Evolutionary conservation across 2,329 filamentous ascomycete genomes (phyloP).

Genomic region (Tolypocladium sp.): DNA sequence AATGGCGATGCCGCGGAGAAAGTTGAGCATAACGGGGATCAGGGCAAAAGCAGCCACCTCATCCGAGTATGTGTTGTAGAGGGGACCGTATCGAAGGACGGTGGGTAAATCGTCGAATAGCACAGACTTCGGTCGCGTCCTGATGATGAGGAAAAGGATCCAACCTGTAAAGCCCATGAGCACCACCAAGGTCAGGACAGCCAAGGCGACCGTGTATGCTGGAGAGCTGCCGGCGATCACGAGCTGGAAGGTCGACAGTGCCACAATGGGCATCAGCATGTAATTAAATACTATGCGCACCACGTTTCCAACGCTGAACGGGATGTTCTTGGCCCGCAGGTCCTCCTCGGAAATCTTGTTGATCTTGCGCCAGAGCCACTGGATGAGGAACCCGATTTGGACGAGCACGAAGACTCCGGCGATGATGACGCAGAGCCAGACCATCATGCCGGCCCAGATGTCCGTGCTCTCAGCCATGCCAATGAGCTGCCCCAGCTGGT

Average conservation of each 20-base stretch:
- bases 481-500: conserved; percentile 69
- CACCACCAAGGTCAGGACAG: conserved; percentile 63
- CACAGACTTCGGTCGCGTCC: conserved; percentile 72
- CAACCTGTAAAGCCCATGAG: conserved; percentile 68
- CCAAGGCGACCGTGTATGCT: conserved; percentile 62
- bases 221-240: conserved; percentile 64
- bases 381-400: conserved; percentile 66
- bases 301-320: conserved; percentile 71
- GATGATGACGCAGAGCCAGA: conserved; percentile 79
- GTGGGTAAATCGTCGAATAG: conserved; percentile 91
- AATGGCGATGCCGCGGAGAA: conserved; percentile 81
- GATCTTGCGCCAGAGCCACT: conserved; percentile 67
- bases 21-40: conserved; percentile 74
- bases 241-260: conserved; percentile 85
- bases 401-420: conserved; percentile 56
- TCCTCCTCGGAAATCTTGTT: conserved; percentile 74
- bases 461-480: conserved; percentile 70
- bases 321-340: conserved; percentile 80
- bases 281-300: conserved; percentile 88
- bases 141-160: conserved; percentile 72
- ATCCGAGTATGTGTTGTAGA: conserved; percentile 97
- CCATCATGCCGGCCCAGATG: conserved; percentile 88
- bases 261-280: conserved; percentile 78
- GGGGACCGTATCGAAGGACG: conserved; percentile 77
- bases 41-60: conserved; percentile 85